Base-by-base conservation (phyloP, 2,329 filamentous ascomycete genomes). In the Cytospora piceae region DNA sequence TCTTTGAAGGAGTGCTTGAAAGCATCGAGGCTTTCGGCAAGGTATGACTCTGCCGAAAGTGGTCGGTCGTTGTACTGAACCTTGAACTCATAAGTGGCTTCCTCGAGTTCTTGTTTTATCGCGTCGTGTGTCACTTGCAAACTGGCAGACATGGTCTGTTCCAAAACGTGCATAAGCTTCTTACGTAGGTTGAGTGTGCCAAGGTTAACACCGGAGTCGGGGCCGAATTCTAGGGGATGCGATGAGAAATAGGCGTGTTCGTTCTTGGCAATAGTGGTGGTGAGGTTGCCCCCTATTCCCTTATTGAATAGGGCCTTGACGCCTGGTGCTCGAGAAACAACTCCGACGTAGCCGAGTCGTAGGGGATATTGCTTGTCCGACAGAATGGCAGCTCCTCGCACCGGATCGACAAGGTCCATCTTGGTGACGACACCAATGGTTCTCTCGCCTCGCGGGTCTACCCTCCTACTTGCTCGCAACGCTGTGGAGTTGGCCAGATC, bases 381-480 rank as follows among this genome's bases (percentile, higher is more conserved):
- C 24, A 99, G 82, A 37, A 99, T 92, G 42, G 87, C 84, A 17
- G 87, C 85, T 34, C 94, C 95, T 65, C 94, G 88, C 9, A 83
- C 81, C 3, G 95, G 85, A 71, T 98, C 94, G 9, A 99, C 94
- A 27, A 99, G 83, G 73, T 99, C 95, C 94, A 99, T 97, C 80
- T 99, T 99, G 3, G 95, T 99, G 52, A 99, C 90, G n/a, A 99
- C 95, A 54, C 95, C 95, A 74, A 99, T 99, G 0, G 95, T 99
- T 68, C 95, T 86, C 79, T 99, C 95, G 63, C 95, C 95, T 67
- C 95, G 85, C 1, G 95, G 95, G 73, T 99, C 95, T 32, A 98
- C 94, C 71, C 94, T 87, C 69, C 95, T 87, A 71, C 94, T 97
- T 22, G 95, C 93, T 71, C 94, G 85, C 29, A 99, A 79, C 7